These are phyloP conservation scores for Biscutella laevigata DNA, from an alignment of 441 rosid genomes.

Conservation along the genomic window DNA sequence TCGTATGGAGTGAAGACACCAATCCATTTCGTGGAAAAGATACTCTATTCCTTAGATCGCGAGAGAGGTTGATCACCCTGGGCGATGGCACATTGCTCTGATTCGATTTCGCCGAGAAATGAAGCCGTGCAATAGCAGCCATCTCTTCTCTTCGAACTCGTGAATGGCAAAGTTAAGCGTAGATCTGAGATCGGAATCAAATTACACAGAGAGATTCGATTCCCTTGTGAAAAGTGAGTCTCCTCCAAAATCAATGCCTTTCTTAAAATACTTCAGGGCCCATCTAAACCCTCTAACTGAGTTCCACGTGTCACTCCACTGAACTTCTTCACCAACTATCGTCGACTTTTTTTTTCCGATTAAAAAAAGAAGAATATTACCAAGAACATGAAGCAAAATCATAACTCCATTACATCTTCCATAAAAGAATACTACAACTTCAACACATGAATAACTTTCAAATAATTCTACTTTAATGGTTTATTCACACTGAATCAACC, in stretches of 20 bases:
- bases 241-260: no score
- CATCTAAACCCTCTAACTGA: no score
- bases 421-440: slow-evolving; percentile 1
- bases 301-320: no score
- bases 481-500: slow-evolving; percentile 19
- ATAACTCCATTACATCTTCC: slow-evolving; percentile 4
- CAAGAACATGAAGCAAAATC: neutral
- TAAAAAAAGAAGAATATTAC: neutral
- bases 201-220: no score
- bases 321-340: no score
- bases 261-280: no score
- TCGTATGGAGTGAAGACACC: slow-evolving; percentile 24
- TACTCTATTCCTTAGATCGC: slow-evolving; percentile 14
- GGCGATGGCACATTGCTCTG: slow-evolving; percentile 20
- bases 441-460: slow-evolving; percentile 23
- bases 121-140: slow-evolving; percentile 41
- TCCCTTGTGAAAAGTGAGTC: no score
- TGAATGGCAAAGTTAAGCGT: neutral
- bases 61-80: slow-evolving; percentile 14
- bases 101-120: slow-evolving; percentile 26
- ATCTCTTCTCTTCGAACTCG: slow-evolving; percentile 23
- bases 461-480: slow-evolving; percentile 14
- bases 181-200: no score
- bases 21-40: slow-evolving; percentile 32
- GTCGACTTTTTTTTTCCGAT: no score